Conservation (phyloP, 1,284 basidiomycete species). For the Ceratorhiza oryzae-sativae region DNA sequence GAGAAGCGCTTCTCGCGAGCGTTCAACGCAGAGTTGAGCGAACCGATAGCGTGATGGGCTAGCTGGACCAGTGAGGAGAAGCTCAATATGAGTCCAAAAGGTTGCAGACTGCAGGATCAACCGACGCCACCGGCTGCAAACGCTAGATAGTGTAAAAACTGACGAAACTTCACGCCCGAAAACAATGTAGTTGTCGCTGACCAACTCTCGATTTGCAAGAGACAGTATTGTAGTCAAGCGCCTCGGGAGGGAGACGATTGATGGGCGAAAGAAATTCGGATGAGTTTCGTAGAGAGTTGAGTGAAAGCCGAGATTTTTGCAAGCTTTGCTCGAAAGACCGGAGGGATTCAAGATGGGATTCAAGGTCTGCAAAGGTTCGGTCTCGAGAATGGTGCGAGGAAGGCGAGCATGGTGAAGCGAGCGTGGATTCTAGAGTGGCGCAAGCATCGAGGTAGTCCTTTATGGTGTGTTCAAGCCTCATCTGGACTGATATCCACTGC, state of each 20-base stretch:
- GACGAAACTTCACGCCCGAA: no score
- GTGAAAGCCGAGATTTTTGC: background rate
- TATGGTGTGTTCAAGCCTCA: background rate
- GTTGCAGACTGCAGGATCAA: background rate
- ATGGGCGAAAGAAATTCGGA: background rate
- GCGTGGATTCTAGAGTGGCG: background rate
- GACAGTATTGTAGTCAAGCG: background rate
- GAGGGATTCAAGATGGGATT: background rate
- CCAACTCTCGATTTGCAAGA: background rate
- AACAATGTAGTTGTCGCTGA: background rate
- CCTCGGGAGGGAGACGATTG: constrained; percentile 1
- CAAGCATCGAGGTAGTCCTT: constrained; percentile 1
- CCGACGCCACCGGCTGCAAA: background rate
- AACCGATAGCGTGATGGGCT: background rate
- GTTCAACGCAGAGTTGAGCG: background rate
- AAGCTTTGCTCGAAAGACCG: background rate
- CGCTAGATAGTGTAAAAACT: background rate
- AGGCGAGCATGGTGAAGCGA: background rate
- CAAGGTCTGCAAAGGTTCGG: background rate
- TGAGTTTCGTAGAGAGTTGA: background rate
- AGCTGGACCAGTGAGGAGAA: background rate
- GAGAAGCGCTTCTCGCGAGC: background rate
- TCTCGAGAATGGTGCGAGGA: background rate
- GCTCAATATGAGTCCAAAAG: background rate
- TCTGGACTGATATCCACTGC: background rate